Evolutionary conservation across 2,329 filamentous ascomycete genomes (phyloP), one percentile per base, ranked within the genome.

Genomic region (Trichophyton benhamiae): DNA sequence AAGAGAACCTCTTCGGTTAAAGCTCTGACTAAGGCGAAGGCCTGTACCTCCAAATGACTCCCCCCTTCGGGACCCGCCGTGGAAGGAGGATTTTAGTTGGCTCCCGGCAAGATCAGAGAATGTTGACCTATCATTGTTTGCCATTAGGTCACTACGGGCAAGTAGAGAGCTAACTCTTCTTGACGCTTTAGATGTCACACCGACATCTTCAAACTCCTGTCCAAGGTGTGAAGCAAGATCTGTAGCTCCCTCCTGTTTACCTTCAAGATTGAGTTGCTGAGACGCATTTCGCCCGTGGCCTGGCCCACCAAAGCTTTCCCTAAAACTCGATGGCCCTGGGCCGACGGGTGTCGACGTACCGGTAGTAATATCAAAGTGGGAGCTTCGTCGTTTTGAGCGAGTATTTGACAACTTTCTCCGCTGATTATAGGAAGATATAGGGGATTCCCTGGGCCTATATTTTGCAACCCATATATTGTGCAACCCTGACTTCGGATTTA

Each of bases 101-200:
- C 67, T 75, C 67, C 75, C 78, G 60, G 78, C 77, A 63, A 86
- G 82, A 57, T 96, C 91, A 30, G 85, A 82, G 70, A 95, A 95
- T n/a, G 86, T 82, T 0, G 86, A 81, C 68, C 88, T 82, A 67
- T 95, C 91, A 66, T 92, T 88, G 15, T 87, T 94, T 8, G 89
- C 87, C 0, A 89, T 92, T 20, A 96, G 78, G 70, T 96, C 92
- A 36, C 89, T 88, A 68, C 92, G 82, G 15, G 91, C 91, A 60
- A 96, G 79, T 75, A 96, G 82, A 15, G 92, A 97, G 76, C 94
- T 99, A 27, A 97, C 87, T 58, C 94, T 84, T 49, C 94, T 84
- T n/a, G 83, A 84, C 49, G 83, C 80, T 65, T 81, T 81, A n/a
- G 74, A 74, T 17, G 81, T 79, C 55, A 81, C 79, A 30, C 80